A percentile compares a stretch with the other conserved stretches of the same genome.
These are phyloP conservation scores for Elongisporangium anandrum DNA, from an alignment of 352 stramenopile species.

Conservation along the genomic window DNA sequence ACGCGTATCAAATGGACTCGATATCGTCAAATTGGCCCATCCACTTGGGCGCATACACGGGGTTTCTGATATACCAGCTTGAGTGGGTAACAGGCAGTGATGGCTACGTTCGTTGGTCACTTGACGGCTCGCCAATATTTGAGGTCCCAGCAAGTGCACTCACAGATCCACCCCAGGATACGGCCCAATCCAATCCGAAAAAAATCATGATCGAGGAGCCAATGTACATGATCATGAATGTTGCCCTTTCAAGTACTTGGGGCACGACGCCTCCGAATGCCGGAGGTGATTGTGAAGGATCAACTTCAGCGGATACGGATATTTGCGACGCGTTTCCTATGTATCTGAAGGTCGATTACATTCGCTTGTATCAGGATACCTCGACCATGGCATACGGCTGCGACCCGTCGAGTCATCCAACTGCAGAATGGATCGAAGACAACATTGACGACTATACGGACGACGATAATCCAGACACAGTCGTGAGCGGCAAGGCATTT, in stretches of 20 bases:
- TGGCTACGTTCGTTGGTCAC: slow-evolving; percentile 68
- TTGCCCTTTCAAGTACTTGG: slow-evolving; percentile 88
- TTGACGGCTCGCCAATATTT: slow-evolving; percentile 84
- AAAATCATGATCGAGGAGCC: slow-evolving; percentile 92
- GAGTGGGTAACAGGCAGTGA: slow-evolving; percentile 58
- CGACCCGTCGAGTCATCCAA: slow-evolving; percentile 38
- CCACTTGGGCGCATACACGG: slow-evolving; percentile 72
- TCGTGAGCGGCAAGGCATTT: slow-evolving; percentile 32
- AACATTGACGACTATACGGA: slow-evolving; percentile 54
- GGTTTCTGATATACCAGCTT: slow-evolving; percentile 63
- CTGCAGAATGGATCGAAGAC: slow-evolving; percentile 41
- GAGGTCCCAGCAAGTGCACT: slow-evolving; percentile 75
- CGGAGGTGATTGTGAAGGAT: slow-evolving; percentile 34
- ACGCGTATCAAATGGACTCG: slow-evolving; percentile 89
- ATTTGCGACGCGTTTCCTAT: slow-evolving; percentile 65
- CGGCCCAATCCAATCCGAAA: slow-evolving; percentile 51
- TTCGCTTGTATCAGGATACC: slow-evolving; percentile 58
- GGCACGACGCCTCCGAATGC: slow-evolving; percentile 49
- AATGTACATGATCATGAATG: slow-evolving; percentile 94
- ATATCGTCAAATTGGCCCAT: slow-evolving; percentile 91
- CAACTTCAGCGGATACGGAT: slow-evolving; percentile 24
- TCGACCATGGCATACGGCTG: slow-evolving; percentile 31
- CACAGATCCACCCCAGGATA: slow-evolving; percentile 40
- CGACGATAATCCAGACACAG: slow-evolving; percentile 24
- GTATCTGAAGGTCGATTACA: slow-evolving; percentile 75